Evolutionary conservation across 345 rosid genomes (phyloP).

Genomic region (Durio zibethinus): DNA sequence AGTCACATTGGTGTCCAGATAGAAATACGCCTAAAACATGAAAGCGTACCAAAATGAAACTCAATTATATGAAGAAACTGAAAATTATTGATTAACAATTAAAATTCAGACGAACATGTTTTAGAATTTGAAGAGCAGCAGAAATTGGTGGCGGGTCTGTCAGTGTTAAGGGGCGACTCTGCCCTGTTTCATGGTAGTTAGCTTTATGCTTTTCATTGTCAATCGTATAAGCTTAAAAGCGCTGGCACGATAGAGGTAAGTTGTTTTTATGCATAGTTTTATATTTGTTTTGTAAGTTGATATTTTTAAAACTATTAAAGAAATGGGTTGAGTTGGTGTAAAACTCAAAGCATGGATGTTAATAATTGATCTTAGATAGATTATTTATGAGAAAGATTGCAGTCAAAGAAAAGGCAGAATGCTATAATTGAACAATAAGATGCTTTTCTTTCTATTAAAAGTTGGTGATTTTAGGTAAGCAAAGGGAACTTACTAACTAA

Average conservation of each 20-base stretch:
- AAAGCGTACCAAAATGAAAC: neutral
- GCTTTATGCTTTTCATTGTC: neutral
- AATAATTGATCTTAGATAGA: neutral
- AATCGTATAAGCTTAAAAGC: constrained; percentile 8
- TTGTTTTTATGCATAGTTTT: neutral
- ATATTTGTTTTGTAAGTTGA: neutral
- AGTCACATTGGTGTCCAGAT: neutral
- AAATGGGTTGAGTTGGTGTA: neutral
- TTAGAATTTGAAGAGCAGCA: neutral
- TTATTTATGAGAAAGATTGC: constrained; percentile 3
- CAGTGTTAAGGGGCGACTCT: neutral
- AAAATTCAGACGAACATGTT: neutral
- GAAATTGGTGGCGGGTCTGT: neutral
- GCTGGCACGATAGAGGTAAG: constrained; percentile 16
- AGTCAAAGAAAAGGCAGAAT: constrained; percentile 18
- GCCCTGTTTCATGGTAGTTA: constrained; percentile 2
- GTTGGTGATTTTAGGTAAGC: constrained; percentile 22
- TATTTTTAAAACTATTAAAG: neutral
- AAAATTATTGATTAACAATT: neutral
- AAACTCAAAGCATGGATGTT: neutral
- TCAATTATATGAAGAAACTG: neutral
- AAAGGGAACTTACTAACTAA: constrained; percentile 24
- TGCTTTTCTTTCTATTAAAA: neutral
- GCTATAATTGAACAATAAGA: neutral
- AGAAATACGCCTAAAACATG: neutral